Evolutionary conservation across 1,284 basidiomycete species (phyloP).

Genomic region (Pascua sp.): DNA sequence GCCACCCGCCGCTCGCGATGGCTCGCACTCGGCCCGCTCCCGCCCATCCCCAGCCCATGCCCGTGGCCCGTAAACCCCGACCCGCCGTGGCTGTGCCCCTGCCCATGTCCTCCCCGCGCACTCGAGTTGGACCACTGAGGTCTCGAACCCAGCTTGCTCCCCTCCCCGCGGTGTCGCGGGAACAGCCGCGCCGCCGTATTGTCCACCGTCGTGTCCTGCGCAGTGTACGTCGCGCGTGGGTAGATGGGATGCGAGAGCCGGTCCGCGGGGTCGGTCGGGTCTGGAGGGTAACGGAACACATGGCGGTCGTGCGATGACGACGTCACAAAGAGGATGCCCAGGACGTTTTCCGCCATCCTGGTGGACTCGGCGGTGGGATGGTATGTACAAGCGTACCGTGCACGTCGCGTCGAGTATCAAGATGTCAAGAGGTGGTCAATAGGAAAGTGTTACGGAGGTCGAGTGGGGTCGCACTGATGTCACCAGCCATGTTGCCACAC

Average conservation of each 20-base stretch:
- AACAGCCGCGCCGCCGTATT: constrained; percentile 6
- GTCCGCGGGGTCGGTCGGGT: constrained; percentile 38
- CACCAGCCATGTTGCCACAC: neutral
- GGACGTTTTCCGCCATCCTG: constrained; percentile 43
- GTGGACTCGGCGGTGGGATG: neutral
- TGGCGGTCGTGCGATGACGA: constrained; percentile 36
- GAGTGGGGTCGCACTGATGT: neutral
- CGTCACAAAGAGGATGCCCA: constrained; percentile 45
- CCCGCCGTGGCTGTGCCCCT: neutral
- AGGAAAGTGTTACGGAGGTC: neutral
- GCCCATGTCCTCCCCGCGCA: neutral
- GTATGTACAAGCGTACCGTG: too few relatives aligned
- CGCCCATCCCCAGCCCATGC: too few relatives aligned
- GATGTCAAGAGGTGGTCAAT: neutral
- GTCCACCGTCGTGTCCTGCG: constrained; percentile 27
- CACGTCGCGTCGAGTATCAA: neutral
- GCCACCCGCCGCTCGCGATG: neutral
- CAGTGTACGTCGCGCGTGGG: constrained; percentile 39
- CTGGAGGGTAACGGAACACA: constrained; percentile 45
- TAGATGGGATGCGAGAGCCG: constrained; percentile 45
- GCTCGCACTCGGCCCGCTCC: neutral
- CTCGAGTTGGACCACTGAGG: constrained; percentile 5
- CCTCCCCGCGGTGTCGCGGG: neutral
- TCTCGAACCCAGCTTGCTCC: neutral
- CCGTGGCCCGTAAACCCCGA: constrained; percentile 2